These are phyloP conservation scores for Mucor plumbeus DNA, from an alignment of 371 early-diverging fungal genomes.

Conservation along the genomic window DNA sequence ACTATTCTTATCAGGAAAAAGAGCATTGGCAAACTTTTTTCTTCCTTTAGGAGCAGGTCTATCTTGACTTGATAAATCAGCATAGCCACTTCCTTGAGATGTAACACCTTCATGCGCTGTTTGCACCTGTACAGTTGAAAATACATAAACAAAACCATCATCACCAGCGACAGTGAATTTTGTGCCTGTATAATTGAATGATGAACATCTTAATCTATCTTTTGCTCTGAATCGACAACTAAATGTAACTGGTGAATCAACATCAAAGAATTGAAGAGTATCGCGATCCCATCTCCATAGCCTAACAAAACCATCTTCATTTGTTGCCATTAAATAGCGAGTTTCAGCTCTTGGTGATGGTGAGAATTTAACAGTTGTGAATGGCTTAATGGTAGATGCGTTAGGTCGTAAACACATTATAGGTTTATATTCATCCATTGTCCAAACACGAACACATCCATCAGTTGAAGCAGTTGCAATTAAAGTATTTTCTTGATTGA, in stretches of 20 bases:
- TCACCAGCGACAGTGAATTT: conserved; percentile 82
- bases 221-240: conserved; percentile 66
- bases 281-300: conserved; percentile 78
- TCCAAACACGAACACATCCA: conserved; percentile 83
- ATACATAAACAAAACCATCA: conserved; percentile 80
- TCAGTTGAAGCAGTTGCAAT: conserved; percentile 87
- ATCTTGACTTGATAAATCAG: conserved; percentile 11
- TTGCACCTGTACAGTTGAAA: conserved; percentile 56
- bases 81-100: not conserved
- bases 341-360: conserved; percentile 78
- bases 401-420: conserved; percentile 62
- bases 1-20: conserved; percentile 44
- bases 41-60: conserved; percentile 30
- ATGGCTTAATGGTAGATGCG: conserved; percentile 56
- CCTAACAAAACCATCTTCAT: conserved; percentile 77
- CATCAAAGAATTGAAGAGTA: conserved; percentile 55
- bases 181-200: conserved; percentile 83
- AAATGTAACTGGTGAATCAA: conserved; percentile 64
- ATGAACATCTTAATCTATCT: conserved; percentile 68
- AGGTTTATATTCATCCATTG: conserved; percentile 75
- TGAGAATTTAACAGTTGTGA: conserved; percentile 82
- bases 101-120: conserved; percentile 17
- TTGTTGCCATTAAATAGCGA: conserved; percentile 77
- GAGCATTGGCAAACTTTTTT: conserved; percentile 37
- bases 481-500: conserved; percentile 82